Percentiles rank a stretch among this genome's conserved stretches.
Evolutionary conservation across 2,329 filamentous ascomycete genomes (phyloP).

Genomic region (Aureobasidium sp.): DNA sequence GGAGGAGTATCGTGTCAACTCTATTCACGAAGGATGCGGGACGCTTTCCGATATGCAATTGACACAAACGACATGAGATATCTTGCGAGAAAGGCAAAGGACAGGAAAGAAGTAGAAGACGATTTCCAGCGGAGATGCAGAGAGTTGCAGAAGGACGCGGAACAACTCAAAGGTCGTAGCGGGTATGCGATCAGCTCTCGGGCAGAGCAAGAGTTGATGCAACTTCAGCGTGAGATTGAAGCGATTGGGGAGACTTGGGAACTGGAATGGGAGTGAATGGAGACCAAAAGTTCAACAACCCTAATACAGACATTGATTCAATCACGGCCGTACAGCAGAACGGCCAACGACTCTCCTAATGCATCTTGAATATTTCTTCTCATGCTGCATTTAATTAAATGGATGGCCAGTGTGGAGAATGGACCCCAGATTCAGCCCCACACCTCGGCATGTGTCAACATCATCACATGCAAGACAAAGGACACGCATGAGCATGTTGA

Average conservation of each 20-base stretch:
- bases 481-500: background rate
- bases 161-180: constrained; percentile 36
- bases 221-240: constrained; percentile 47
- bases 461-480: constrained; percentile 7
- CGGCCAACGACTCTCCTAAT: background rate
- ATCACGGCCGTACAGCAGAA: background rate
- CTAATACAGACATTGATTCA: background rate
- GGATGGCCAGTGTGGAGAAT: background rate
- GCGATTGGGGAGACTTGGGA: constrained; percentile 47
- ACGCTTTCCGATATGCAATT: constrained; percentile 62
- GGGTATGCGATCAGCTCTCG: constrained; percentile 26
- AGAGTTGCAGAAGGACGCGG: constrained; percentile 26
- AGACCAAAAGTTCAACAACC: background rate
- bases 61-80: constrained; percentile 59
- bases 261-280: constrained; percentile 39
- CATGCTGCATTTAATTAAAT: background rate
- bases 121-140: constrained; percentile 51
- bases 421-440: background rate
- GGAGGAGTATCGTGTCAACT: constrained; percentile 57
- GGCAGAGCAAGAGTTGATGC: constrained; percentile 51
- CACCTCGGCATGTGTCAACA: constrained; percentile 1
- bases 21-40: constrained; percentile 73
- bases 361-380: background rate
- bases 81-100: constrained; percentile 55
- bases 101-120: constrained; percentile 50